Percentiles rank a stretch among this genome's conserved stretches.
Conservation (phyloP, 331 rosid species). For the Malus hybrid region DNA sequence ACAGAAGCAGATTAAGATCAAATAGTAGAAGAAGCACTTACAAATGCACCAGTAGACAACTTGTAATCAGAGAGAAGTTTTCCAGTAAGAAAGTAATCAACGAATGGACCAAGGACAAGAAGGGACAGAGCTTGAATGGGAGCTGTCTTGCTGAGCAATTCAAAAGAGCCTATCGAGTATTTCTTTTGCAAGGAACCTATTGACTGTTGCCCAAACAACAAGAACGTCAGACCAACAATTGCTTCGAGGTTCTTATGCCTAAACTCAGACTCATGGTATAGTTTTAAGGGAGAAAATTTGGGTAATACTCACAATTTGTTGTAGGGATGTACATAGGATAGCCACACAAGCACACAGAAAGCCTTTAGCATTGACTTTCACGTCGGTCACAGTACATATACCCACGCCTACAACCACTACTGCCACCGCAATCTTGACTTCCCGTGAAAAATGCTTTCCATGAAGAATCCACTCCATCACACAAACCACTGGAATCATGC, state of each 20-base stretch:
- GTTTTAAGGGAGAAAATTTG: neutral
- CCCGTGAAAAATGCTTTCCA: constrained; percentile 38
- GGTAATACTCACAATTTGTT: constrained; percentile 38
- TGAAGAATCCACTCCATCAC: constrained; percentile 53
- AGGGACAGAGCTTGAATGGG: constrained; percentile 49
- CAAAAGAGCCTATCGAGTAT: constrained; percentile 48
- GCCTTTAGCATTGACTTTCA: constrained; percentile 45
- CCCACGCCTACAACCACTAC: constrained; percentile 49
- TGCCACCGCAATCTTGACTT: constrained; percentile 42
- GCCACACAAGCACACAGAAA: constrained; percentile 42
- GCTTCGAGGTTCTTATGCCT: neutral
- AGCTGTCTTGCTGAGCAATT: constrained; percentile 47
- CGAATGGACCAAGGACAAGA: constrained; percentile 36
- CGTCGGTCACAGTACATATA: constrained; percentile 47
- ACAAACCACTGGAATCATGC: constrained; percentile 57
- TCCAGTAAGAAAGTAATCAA: constrained; percentile 39
- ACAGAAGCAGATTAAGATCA: neutral
- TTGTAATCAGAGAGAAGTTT: constrained; percentile 22
- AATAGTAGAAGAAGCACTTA: constrained; percentile 12
- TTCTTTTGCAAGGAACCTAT: constrained; percentile 51
- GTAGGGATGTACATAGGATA: constrained; percentile 36
- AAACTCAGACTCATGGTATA: neutral
- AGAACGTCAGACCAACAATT: neutral
- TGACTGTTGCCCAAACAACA: constrained; percentile 20
- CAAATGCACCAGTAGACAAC: constrained; percentile 23